A percentile compares a stretch with the other conserved stretches of the same genome.
Conservation (phyloP, 2,329 filamentous ascomycete genomes). For the Periconia sp. region DNA sequence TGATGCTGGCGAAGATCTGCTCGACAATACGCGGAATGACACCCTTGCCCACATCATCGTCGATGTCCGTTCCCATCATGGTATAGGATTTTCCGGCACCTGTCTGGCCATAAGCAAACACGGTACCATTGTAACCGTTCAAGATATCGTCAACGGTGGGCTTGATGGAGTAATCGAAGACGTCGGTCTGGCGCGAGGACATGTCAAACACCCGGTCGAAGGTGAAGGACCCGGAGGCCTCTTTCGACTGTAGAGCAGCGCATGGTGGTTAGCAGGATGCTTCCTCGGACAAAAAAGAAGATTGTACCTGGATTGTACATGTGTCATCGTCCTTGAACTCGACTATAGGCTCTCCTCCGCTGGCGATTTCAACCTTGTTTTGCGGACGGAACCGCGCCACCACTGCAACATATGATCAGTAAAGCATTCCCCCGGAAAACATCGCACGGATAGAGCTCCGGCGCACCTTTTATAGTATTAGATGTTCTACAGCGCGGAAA, state of each 20-base stretch:
- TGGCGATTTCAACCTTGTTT: slow-evolving; percentile 89
- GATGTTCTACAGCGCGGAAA: slow-evolving; percentile 35
- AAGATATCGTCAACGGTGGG: slow-evolving; percentile 96
- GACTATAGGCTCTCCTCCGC: slow-evolving; percentile 90
- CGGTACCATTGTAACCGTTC: slow-evolving; percentile 98
- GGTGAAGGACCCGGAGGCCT: slow-evolving; percentile 79
- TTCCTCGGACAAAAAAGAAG: background rate
- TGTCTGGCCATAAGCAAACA: slow-evolving; percentile 98
- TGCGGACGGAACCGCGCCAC: slow-evolving; percentile 97
- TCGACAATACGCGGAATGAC: slow-evolving; percentile 97
- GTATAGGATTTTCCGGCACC: slow-evolving; percentile 98
- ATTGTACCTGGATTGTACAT: slow-evolving; percentile 76
- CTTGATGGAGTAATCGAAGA: slow-evolving; percentile 97
- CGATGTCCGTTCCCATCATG: slow-evolving; percentile 97
- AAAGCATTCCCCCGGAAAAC: background rate
- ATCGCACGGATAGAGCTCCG: background rate
- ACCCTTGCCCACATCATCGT: slow-evolving; percentile 83
- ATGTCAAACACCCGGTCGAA: slow-evolving; percentile 98
- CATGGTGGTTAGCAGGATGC: slow-evolving; percentile 15
- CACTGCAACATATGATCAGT: slow-evolving; percentile 57
- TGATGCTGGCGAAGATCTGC: slow-evolving; percentile 94
- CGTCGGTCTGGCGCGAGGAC: slow-evolving; percentile 83
- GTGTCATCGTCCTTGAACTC: slow-evolving; percentile 86
- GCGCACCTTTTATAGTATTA: slow-evolving; percentile 51
- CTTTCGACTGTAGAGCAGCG: slow-evolving; percentile 65